Conservation (phyloP, 176 grass and related monocot genomes). For the Oryza australiensis region DNA sequence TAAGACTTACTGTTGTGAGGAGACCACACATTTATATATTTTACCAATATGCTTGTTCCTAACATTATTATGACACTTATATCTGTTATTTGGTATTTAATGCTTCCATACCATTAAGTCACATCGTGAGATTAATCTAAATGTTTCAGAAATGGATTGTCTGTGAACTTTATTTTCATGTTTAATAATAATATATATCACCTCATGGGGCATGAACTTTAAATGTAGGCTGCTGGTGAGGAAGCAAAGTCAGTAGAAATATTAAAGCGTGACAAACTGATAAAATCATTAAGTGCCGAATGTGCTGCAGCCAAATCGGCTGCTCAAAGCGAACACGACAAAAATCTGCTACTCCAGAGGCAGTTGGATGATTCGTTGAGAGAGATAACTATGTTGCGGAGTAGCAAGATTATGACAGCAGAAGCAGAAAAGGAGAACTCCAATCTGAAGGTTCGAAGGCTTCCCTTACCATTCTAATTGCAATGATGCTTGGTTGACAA, state of each 20-base stretch:
- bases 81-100: not conserved
- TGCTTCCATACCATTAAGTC: not conserved
- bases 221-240: slow-evolving; percentile 63
- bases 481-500: not conserved
- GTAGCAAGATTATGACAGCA: slow-evolving; percentile 54
- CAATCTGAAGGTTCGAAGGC: slow-evolving; percentile 64
- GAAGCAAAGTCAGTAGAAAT: slow-evolving; percentile 79
- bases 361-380: slow-evolving; percentile 60
- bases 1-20: not conserved
- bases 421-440: slow-evolving; percentile 75
- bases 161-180: too few relatives aligned
- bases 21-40: not conserved
- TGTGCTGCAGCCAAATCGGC: slow-evolving; percentile 58
- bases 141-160: not conserved
- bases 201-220: slow-evolving; percentile 24
- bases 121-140: not conserved
- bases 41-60: slow-evolving; percentile 18
- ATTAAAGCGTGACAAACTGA: slow-evolving; percentile 71
- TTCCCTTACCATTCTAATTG: slow-evolving; percentile 14
- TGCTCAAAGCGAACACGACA: slow-evolving; percentile 57
- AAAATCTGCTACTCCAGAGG: slow-evolving; percentile 60
- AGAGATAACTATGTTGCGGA: slow-evolving; percentile 57
- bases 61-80: not conserved
- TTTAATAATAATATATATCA: not conserved
- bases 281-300: slow-evolving; percentile 57